Conservation (phyloP, 2,329 filamentous ascomycete species). For the Furcasterigmium furcatum region DNA sequence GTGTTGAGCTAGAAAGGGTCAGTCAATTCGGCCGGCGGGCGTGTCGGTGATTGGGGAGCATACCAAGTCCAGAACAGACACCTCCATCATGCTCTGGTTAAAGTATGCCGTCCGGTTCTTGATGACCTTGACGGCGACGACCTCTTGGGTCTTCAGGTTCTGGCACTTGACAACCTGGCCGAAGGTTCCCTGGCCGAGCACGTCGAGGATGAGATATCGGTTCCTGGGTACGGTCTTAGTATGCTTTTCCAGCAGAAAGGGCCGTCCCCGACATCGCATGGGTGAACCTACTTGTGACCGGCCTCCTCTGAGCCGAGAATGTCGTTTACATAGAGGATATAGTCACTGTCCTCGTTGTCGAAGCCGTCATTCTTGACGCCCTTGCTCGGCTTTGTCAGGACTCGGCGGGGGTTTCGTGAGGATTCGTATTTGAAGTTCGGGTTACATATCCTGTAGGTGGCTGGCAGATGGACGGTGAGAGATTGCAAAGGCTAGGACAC, state of each 20-base stretch:
- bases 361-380: conserved; percentile 98
- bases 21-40: neutral
- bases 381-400: conserved; percentile 97
- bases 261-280: neutral
- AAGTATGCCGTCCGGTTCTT: conserved; percentile 99
- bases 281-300: conserved; percentile 78
- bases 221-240: conserved; percentile 54
- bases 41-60: conserved; percentile 18
- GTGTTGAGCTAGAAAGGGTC: conserved; percentile 71
- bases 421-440: conserved; percentile 98
- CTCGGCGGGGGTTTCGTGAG: conserved; percentile 89
- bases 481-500: conserved; percentile 82
- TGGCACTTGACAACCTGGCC: conserved; percentile 99
- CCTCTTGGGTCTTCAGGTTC: conserved; percentile 96
- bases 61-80: conserved; percentile 93
- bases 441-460: conserved; percentile 98
- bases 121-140: conserved; percentile 98
- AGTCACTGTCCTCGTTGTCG: conserved; percentile 98
- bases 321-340: conserved; percentile 98
- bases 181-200: conserved; percentile 95
- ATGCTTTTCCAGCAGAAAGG: conserved; percentile 1
- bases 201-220: conserved; percentile 93
- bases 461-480: conserved; percentile 85
- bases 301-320: conserved; percentile 97
- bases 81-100: conserved; percentile 99